Conservation (phyloP, 805 yeast species). For the Metschnikowia similis region DNA sequence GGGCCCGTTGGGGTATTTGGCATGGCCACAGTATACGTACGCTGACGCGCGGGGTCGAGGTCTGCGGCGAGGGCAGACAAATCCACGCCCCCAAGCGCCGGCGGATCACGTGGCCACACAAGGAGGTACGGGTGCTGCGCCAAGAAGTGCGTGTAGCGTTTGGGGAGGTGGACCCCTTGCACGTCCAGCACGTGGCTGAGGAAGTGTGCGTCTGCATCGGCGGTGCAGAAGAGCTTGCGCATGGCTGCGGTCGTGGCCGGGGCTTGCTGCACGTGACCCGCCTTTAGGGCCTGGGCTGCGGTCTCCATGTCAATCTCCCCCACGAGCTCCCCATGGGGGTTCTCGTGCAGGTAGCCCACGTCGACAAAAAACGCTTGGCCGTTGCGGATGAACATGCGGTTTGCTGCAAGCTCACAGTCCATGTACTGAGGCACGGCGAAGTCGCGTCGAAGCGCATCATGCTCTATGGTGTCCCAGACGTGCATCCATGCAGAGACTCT, state of each 20-base stretch:
- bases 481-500: constrained; percentile 7
- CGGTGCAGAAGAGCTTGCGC: not conserved
- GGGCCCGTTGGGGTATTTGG: not conserved
- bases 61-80: constrained; percentile 3
- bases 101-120: constrained; percentile 1
- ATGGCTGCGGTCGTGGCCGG: not conserved
- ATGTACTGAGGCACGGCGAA: constrained; percentile 8
- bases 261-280: not conserved
- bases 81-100: constrained; percentile 5
- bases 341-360: constrained; percentile 5
- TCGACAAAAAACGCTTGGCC: constrained; percentile 4
- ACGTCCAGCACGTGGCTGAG: constrained; percentile 9
- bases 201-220: constrained; percentile 2
- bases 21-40: not conserved
- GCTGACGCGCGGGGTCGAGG: not conserved
- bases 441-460: constrained; percentile 16
- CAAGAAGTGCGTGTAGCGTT: not conserved
- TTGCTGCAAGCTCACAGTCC: constrained; percentile 11
- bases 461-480: constrained; percentile 14
- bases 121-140: constrained; percentile 7
- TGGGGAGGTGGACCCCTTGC: constrained; percentile 7
- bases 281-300: constrained; percentile 5
- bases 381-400: constrained; percentile 10
- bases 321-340: constrained; percentile 14
- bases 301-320: constrained; percentile 4